Evolutionary conservation across 2,329 filamentous ascomycete species (phyloP).

Genomic region (Epichloe gansuensis): DNA sequence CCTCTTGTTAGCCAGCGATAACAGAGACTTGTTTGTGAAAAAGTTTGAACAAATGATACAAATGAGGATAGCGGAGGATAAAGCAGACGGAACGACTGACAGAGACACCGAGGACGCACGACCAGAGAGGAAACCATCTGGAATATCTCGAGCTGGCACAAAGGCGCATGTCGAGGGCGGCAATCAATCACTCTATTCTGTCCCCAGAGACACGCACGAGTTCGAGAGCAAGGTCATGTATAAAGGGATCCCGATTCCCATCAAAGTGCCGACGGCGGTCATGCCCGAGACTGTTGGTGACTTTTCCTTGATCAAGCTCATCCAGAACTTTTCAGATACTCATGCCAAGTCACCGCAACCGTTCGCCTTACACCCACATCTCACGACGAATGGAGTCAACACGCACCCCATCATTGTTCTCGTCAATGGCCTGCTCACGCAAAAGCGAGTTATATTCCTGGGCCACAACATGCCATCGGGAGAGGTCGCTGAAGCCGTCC

Average conservation of each 20-base stretch:
- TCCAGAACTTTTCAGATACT: constrained; percentile 79
- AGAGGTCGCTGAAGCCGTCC: constrained; percentile 92
- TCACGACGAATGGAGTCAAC: constrained; percentile 78
- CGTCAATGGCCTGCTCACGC: constrained; percentile 85
- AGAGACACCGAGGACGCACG: constrained; percentile 27
- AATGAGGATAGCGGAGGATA: constrained; percentile 59
- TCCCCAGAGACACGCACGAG: constrained; percentile 91
- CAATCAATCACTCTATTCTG: constrained; percentile 48
- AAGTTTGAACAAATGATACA: constrained; percentile 95
- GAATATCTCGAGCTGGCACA: constrained; percentile 47
- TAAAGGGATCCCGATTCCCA: constrained; percentile 89
- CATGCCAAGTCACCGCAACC: constrained; percentile 75
- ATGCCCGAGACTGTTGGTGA: constrained; percentile 95
- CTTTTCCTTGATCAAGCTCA: constrained; percentile 93
- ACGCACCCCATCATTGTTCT: constrained; percentile 94
- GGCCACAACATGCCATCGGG: constrained; percentile 91
- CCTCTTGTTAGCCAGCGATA: constrained; percentile 79
- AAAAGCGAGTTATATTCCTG: constrained; percentile 92
- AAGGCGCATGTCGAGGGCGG: constrained; percentile 48
- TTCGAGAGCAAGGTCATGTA: constrained; percentile 94
- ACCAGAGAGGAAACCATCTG: constrained; percentile 33
- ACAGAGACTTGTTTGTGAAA: constrained; percentile 92
- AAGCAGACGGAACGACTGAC: constrained; percentile 29
- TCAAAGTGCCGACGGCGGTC: constrained; percentile 88
- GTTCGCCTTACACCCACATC: constrained; percentile 76